Evolutionary conservation across 176 grass and related monocot species (phyloP), one percentile per base, ranked within the genome.

Genomic region (Phoenix dactylifera): DNA sequence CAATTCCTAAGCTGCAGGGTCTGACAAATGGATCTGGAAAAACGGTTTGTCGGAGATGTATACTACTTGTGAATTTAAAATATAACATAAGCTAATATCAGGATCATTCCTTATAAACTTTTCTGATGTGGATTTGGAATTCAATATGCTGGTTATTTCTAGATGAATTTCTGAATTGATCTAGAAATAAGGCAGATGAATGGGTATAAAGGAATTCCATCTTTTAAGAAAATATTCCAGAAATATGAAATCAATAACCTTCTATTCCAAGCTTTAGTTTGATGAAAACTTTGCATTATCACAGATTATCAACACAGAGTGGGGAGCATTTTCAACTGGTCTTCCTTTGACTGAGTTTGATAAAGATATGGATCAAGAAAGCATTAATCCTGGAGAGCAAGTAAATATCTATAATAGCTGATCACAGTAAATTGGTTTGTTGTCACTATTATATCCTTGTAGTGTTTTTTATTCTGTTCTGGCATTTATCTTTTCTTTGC

Each of bases 271-370:
- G 73, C 82, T 22, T 65, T 51, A 4, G 50, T 65, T 24, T 25
- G 44, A 25, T 50, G 6, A 44, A 15, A n/a, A 15, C 22, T 65
- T 25, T 64, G 23, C 29, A 4, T 26, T 26, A 24, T 55, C 16
- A 51, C 69, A 71, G 69, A 71, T 71, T 63, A 84, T 92, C 22
- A 93, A 84, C 56, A 87, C 77, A 6, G 88, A 93, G 58, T 92
- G 83, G 88, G 82, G 79, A 10, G 84, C 85, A 61, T 93, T 87
- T 74, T 87, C 88, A 5, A 5, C 67, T 16, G 73, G 76, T 30
- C 88, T 93, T 60, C 88, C 80, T 1, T 59, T 84, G 59, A 93
- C 83, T 15, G 88, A 92, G 20, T 93, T 80, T 39, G 88, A 93
- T 65, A n/a, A 77, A 62, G 72, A 72, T 10, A 22, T 93, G 16